These are phyloP conservation scores for Sclerotinia subarctica DNA, from an alignment of 2,329 filamentous ascomycete genomes.

Conservation along the genomic window DNA sequence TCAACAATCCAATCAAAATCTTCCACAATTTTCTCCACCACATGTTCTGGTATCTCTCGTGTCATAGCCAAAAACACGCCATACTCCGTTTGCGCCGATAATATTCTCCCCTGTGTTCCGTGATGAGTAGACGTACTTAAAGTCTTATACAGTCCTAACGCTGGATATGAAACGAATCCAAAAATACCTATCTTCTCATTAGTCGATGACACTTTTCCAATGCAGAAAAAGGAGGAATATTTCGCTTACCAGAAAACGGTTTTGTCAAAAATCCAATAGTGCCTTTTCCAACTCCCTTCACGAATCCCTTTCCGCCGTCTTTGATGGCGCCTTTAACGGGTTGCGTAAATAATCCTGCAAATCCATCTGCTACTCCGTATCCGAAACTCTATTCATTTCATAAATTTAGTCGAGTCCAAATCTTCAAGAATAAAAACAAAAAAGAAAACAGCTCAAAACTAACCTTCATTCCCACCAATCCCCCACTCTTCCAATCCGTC, in stretches of 20 bases:
- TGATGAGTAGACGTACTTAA: slow-evolving; percentile 8
- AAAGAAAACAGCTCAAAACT: neutral
- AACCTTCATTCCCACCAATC: neutral
- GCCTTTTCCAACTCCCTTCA: neutral
- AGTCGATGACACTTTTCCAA: neutral
- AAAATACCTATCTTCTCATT: neutral
- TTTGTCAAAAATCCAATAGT: neutral
- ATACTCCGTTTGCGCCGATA: neutral
- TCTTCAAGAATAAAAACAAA: too few relatives aligned
- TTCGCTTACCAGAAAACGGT: neutral
- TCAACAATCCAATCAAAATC: neutral
- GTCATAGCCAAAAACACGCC: neutral
- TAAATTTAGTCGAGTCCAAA: neutral
- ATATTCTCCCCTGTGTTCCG: slow-evolving; percentile 2
- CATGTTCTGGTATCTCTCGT: neutral
- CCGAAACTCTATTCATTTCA: neutral
- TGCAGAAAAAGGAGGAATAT: too few relatives aligned
- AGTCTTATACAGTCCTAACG: slow-evolving; percentile 18
- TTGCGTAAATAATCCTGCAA: neutral
- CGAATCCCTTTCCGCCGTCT: slow-evolving; percentile 5
- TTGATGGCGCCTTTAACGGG: neutral
- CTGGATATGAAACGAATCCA: slow-evolving; percentile 20
- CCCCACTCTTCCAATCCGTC: slow-evolving; percentile 5
- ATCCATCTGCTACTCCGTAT: neutral
- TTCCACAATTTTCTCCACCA: neutral